These are phyloP conservation scores for Tricholoma furcatifolium DNA, from an alignment of 768 basidiomycete species.

Conservation along the genomic window DNA sequence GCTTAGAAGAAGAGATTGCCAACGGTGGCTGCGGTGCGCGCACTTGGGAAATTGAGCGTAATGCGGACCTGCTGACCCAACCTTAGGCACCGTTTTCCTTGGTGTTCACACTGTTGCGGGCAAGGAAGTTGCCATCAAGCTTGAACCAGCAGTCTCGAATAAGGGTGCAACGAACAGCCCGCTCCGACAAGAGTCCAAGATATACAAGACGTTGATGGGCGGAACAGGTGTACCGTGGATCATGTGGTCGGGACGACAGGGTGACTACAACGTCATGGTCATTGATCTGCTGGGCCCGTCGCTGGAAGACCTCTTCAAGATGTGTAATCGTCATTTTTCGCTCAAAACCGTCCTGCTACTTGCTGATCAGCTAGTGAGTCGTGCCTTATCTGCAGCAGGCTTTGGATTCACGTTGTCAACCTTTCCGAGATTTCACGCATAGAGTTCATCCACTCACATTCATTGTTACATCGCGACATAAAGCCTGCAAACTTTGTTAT, in stretches of 20 bases:
- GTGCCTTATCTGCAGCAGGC: slow-evolving; percentile 10
- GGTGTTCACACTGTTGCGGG: slow-evolving; percentile 81
- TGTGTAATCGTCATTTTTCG: slow-evolving; percentile 88
- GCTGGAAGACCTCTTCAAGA: slow-evolving; percentile 83
- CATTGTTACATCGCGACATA: slow-evolving; percentile 94
- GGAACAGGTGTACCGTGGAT: slow-evolving; percentile 90
- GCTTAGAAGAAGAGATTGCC: slow-evolving; percentile 76
- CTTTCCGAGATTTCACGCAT: slow-evolving; percentile 82
- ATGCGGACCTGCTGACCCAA: slow-evolving; percentile 12
- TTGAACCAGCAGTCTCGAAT: slow-evolving; percentile 61
- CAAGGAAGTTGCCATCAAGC: slow-evolving; percentile 82
- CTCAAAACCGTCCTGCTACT: slow-evolving; percentile 93
- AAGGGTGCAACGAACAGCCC: slow-evolving; percentile 47
- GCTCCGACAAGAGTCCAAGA: slow-evolving; percentile 85
- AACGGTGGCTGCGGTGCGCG: slow-evolving; percentile 74
- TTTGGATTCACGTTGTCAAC: slow-evolving; percentile 10
- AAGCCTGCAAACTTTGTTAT: slow-evolving; percentile 99
- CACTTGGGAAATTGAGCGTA: not conserved
- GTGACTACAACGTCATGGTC: slow-evolving; percentile 96
- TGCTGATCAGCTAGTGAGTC: slow-evolving; percentile 88
- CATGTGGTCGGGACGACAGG: slow-evolving; percentile 88
- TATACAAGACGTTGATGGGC: slow-evolving; percentile 89
- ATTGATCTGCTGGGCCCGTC: slow-evolving; percentile 94
- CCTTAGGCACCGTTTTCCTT: slow-evolving; percentile 69
- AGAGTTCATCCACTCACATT: slow-evolving; percentile 94